Conservation (phyloP, 75 land plant species). For the Pinus tabuliformis region DNA sequence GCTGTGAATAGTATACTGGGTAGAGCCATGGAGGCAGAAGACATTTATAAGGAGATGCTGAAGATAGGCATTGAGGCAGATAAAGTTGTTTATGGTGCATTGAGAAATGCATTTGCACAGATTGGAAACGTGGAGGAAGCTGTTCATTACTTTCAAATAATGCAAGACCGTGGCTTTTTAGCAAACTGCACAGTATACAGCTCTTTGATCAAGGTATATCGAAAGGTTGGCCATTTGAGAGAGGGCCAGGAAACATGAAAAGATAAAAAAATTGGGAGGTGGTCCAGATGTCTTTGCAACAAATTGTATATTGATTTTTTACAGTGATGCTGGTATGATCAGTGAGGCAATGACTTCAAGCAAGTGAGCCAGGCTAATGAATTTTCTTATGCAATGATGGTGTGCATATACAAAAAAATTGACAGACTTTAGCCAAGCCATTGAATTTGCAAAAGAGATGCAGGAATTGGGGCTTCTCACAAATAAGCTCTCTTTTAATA, state of each 20-base stretch:
- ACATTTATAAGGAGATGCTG: constrained; percentile 25
- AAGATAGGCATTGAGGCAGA: constrained; percentile 48
- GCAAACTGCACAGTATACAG: constrained; percentile 51
- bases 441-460: constrained; percentile 34
- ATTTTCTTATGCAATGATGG: constrained; percentile 68
- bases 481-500: constrained; percentile 52
- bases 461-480: constrained; percentile 26
- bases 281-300: constrained; percentile 61
- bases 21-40: constrained; percentile 34
- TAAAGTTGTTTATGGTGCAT: constrained; percentile 49
- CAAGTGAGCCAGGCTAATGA: constrained; percentile 46
- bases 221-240: constrained; percentile 43
- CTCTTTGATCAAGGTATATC: constrained; percentile 66
- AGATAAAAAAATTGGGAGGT: constrained; percentile 31
- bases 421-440: constrained; percentile 76
- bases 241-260: constrained; percentile 44
- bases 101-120: constrained; percentile 76
- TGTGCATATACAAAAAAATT: constrained; percentile 10
- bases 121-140: constrained; percentile 54
- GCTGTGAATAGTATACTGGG: constrained; percentile 42
- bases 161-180: constrained; percentile 39
- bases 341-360: constrained; percentile 19
- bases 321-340: background rate
- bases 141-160: constrained; percentile 24
- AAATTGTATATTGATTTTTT: constrained; percentile 61